Conservation (phyloP, 2,329 filamentous ascomycete genomes). For the Colletotrichum coccodes region DNA sequence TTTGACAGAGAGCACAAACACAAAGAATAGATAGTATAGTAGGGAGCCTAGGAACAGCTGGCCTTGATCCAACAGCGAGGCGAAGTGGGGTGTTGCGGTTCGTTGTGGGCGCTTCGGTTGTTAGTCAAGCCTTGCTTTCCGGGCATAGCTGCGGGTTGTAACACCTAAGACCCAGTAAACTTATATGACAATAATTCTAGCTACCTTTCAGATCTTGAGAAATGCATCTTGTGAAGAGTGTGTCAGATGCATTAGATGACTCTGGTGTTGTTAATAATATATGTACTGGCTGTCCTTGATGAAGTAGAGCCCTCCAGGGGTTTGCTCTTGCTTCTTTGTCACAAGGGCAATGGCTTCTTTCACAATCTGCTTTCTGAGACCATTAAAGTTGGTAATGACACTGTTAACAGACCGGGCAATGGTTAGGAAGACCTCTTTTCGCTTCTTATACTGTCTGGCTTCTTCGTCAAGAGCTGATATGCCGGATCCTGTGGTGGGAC, state of each 20-base stretch:
- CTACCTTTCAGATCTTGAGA: no score
- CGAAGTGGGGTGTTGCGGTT: slow-evolving; percentile 10
- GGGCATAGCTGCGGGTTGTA: not conserved
- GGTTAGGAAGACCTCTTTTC: not conserved
- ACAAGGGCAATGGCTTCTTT: no score
- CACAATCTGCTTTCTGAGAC: no score
- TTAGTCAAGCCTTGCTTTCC: not conserved
- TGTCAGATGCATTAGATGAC: no score
- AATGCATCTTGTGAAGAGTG: no score
- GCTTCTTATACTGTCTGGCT: not conserved
- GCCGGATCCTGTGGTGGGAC: not conserved
- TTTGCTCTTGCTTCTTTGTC: no score
- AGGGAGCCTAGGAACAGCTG: slow-evolving; percentile 3
- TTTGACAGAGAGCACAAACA: not conserved
- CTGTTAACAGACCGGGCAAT: not conserved
- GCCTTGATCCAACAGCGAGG: slow-evolving; percentile 9
- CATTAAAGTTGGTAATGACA: not conserved
- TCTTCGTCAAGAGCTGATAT: not conserved
- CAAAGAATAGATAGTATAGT: slow-evolving; percentile 4
- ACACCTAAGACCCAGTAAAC: no score
- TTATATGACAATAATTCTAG: no score
- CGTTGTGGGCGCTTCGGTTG: not conserved
- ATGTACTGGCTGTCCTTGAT: no score
- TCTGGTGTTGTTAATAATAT: no score
- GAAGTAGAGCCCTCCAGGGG: no score